Conservation (phyloP, 495 filamentous ascomycete species). For the Neurospora sp. region DNA sequence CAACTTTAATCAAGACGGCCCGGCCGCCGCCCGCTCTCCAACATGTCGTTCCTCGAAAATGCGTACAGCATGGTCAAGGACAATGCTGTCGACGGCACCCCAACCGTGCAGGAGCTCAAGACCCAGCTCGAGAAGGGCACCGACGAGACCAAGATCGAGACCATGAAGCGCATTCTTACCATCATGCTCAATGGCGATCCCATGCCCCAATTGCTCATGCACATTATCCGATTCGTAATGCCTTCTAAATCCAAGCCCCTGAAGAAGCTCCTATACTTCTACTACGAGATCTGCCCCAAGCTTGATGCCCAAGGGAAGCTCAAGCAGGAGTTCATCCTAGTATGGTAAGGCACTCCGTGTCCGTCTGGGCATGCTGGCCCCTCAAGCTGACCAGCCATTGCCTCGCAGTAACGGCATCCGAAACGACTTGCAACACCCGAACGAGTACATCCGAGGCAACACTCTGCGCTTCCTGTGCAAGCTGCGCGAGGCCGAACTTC, state of each 20-base stretch:
- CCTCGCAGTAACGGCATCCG: conserved; percentile 80
- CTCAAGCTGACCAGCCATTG: conserved; percentile 9
- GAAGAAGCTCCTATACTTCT: conserved; percentile 98
- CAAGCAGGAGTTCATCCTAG: conserved; percentile 98
- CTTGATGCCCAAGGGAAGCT: conserved; percentile 82
- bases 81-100: conserved; percentile 78
- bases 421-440: conserved; percentile 93
- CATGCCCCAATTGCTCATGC: conserved; percentile 92
- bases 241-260: conserved; percentile 91
- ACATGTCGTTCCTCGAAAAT: conserved; percentile 91
- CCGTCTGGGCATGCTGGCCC: background rate
- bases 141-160: conserved; percentile 94
- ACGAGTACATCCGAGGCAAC: conserved; percentile 96
- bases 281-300: conserved; percentile 98
- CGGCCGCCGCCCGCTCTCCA: conserved; percentile 30
- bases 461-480: conserved; percentile 96
- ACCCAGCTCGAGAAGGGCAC: conserved; percentile 94
- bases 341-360: conserved; percentile 59
- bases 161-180: conserved; percentile 94
- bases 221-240: conserved; percentile 99
- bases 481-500: conserved; percentile 87
- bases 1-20: conserved; percentile 1
- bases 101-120: conserved; percentile 80
- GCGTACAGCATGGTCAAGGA: conserved; percentile 94
- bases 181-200: conserved; percentile 98